phyloP scores from a whole-genome alignment of 441 rosid species.

The Pelargonium fulgidum region DNA sequence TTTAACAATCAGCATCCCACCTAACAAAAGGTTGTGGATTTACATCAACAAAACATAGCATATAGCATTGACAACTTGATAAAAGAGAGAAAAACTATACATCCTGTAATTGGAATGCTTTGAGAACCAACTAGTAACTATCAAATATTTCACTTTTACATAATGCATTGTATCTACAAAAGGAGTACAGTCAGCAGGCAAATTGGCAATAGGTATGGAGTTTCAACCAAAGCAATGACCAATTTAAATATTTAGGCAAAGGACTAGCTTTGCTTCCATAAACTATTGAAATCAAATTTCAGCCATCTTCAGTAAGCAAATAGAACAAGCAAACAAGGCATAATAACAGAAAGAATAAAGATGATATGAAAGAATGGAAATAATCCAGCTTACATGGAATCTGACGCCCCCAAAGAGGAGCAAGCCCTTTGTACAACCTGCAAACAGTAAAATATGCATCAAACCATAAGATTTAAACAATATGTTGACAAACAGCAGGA shows the following conservation, averaged over 20 bases:
- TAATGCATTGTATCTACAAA: background rate
- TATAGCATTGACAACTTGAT: background rate
- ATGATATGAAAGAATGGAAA: background rate
- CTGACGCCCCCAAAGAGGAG: conserved; percentile 99
- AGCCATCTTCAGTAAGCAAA: background rate
- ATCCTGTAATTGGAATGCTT: background rate
- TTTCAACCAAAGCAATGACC: no score
- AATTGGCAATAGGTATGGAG: no score
- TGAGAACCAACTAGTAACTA: background rate
- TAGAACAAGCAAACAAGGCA: background rate
- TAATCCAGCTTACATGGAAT: conserved; percentile 68
- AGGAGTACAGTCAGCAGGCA: no score
- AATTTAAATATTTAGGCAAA: no score
- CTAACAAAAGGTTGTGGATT: background rate
- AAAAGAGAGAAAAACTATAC: background rate
- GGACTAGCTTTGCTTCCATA: no score
- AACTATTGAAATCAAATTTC: no score
- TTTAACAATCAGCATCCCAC: background rate
- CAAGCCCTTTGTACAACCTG: conserved; percentile 96
- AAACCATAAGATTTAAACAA: no score
- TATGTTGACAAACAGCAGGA: no score
- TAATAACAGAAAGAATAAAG: background rate
- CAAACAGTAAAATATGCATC: conserved; percentile 5
- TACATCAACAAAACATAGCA: background rate
- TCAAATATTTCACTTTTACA: background rate